Base-by-base conservation (phyloP, 768 basidiomycete species). In the Lanmaoa pseudosensibilis region DNA sequence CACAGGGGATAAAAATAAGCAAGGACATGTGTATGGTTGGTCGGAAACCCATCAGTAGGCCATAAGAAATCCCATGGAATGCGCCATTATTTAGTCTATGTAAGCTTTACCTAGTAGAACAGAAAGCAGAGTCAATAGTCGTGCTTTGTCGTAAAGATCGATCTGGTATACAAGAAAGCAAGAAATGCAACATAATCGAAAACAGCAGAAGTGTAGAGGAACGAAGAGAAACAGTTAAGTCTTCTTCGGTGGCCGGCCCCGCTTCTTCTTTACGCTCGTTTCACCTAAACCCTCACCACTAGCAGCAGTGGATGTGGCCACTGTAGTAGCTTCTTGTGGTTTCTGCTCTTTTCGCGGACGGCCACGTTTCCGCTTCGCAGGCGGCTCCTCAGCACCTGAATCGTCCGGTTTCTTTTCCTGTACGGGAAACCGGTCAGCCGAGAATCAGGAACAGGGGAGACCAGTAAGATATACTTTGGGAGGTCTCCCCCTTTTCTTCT, bases 261-360 rank as follows among this genome's bases (percentile, higher is more conserved):
- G 79, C 75, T 85, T 90, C 81, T 80, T 88, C 80, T 84, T 84
- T 54, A 72, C 64, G 65, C 74, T 75, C 57, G 83, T 61, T 66
- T 86, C 86, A 39, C 76, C 74, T 37, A 61, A 68, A 56, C 77
- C 74, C 46, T 75, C 77, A 11, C 72, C 78, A 57, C 69, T 62
- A 21, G 56, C 38, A 43, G 60, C 15, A 16, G 60, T 54, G 40
- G 67, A 51, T 0, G 72, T 69, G 50, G 76, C 69, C 19, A 72
- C 75, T 40, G 79, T 74, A 48, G 66, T 68, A 51, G 69, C 62
- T 23, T 80, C 74, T 52, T 69, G 56, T 55, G 78, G 78, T 70
- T 81, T 85, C 53, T 82, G 77, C 73, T 68, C 67, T 54, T 91
- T 91, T 61, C 84, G 86, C 54, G 90, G 89, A 58, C 89, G 84